Conservation (phyloP, 345 rosid genomes). For the Sisymbrium irio region DNA sequence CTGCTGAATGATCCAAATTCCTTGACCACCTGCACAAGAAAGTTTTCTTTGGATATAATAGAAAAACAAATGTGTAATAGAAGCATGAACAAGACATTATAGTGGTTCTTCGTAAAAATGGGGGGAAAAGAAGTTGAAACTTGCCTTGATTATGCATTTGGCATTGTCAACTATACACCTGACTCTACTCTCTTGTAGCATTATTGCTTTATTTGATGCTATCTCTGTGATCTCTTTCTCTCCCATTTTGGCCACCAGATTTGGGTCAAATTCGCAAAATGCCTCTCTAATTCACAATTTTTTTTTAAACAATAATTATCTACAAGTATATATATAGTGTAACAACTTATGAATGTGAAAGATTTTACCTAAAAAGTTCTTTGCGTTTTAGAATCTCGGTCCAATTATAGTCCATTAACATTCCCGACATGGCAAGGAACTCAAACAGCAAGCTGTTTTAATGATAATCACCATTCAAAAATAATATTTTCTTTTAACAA, state of each 20-base stretch:
- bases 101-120: neutral
- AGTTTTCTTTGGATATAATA: neutral
- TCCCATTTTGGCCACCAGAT: constrained; percentile 72
- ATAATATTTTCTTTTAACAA: neutral
- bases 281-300: constrained; percentile 51
- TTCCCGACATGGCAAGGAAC: constrained; percentile 82
- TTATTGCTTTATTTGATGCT: constrained; percentile 68
- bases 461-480: neutral
- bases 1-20: constrained; percentile 88
- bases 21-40: constrained; percentile 47
- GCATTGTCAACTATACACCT: constrained; percentile 88
- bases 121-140: constrained; percentile 4
- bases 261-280: constrained; percentile 74
- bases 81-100: neutral
- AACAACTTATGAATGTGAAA: neutral
- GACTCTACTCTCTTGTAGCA: constrained; percentile 75
- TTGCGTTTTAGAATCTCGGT: constrained; percentile 85
- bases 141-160: constrained; percentile 81
- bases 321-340: neutral
- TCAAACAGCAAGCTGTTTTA: constrained; percentile 75
- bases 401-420: constrained; percentile 99
- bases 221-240: constrained; percentile 75
- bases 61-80: neutral
- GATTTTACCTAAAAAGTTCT: constrained; percentile 56
- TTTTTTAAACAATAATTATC: neutral